Conservation (phyloP, 2,329 filamentous ascomycete species). For the Malbranchea zuffiana region DNA sequence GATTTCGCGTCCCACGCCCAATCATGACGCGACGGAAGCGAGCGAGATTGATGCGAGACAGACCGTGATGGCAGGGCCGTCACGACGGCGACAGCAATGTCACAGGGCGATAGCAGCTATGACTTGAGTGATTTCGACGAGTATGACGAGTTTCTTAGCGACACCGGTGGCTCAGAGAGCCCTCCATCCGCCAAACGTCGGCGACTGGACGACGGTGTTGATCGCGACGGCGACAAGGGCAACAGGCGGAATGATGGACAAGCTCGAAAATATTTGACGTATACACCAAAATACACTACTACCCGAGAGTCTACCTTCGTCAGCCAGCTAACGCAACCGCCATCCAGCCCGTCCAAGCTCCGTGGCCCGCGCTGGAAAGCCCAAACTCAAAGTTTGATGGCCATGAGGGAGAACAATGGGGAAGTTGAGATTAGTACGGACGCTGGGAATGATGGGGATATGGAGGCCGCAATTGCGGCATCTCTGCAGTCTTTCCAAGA, state of each 20-base stretch:
- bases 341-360: conserved; percentile 42
- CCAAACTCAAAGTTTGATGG: conserved; percentile 11
- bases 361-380: conserved; percentile 42
- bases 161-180: conserved; percentile 10
- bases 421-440: neutral
- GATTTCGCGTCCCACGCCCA: neutral
- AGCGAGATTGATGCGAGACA: neutral
- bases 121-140: conserved; percentile 25
- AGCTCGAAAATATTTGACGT: conserved; percentile 31
- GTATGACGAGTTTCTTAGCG: conserved; percentile 11
- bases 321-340: conserved; percentile 38
- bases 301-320: conserved; percentile 37
- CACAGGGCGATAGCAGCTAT: conserved; percentile 19
- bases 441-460: conserved; percentile 16
- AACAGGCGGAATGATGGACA: neutral
- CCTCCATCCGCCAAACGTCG: conserved; percentile 27
- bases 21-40: neutral
- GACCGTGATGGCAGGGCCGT: neutral
- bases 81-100: conserved; percentile 19
- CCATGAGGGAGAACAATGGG: neutral
- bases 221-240: neutral
- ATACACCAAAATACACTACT: conserved; percentile 32
- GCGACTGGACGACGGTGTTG: conserved; percentile 18
- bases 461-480: conserved; percentile 30
- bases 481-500: conserved; percentile 30